Base-by-base conservation (phyloP, 1,139 yeast genomes). In the Suhomyces maxii region DNA sequence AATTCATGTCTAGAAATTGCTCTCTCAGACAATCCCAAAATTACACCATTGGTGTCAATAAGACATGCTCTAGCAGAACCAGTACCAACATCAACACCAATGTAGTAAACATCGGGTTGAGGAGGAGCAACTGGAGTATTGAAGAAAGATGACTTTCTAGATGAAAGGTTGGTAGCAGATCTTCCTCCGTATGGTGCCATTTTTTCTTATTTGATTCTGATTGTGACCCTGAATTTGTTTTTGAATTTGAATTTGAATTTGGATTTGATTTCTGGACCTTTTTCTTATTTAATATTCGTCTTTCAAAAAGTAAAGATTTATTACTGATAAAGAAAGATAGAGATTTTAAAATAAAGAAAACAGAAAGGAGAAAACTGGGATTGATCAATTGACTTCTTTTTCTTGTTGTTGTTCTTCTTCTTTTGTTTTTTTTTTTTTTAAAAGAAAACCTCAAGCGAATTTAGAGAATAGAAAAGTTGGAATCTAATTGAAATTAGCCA, bases 71-170 rank as follows among this genome's bases (percentile, higher is more conserved):
- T 77, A 10, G 97, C 97, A 4, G 96, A 87, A 13, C 98, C 99
- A 1, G 99, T 91, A 26, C 99, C 99, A 33, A 93, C 98, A 63
- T 93, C 99, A 12, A 93, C 96, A 49, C 98, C 98, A 42, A 91
- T 82, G 60, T 85, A 90, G 65, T 82, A 86, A 11, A 80, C 72
- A 53, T 74, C 79, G 1, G 79, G 77, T 43, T 71, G 76, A 7
- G 80, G 77, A 12, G 74, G 72, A 32, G 68, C 66, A 43, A 65
- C 66, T 40, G 68, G 70, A 35, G 68, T 52, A 49, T 68, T 63
- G 59, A 71, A 68, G 55, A 73, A 70, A 13, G 74, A 69, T 7
- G 73, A 71, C 49, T 68, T 69, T 56, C 76, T 64, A 18, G 73
- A 67, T 37, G 73, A 63, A 53, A 75, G 68, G 54, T 67, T 71